Evolutionary conservation across 768 basidiomycete genomes (phyloP).

Genomic region (Boletus eberwhitei): DNA sequence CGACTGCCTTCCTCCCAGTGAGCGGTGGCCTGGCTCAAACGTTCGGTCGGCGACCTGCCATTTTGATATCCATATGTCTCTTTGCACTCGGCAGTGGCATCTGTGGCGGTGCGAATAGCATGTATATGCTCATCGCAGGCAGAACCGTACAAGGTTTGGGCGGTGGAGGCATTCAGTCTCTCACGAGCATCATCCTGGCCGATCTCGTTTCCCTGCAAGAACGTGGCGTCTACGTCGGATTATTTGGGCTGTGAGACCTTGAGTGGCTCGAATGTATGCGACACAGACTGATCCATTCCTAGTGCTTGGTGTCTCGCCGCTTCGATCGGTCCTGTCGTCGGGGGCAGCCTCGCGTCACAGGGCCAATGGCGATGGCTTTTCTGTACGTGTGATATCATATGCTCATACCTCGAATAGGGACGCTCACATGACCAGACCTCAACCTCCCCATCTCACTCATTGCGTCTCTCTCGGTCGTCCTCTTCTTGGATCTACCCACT

Average conservation of each 20-base stretch:
- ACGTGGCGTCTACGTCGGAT: conserved; percentile 38
- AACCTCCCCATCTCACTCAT: conserved; percentile 39
- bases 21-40: conserved; percentile 36
- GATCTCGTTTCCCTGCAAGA: conserved; percentile 47
- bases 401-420: no score
- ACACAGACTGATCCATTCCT: not conserved
- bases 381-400: conserved; percentile 23
- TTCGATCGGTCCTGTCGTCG: conserved; percentile 35
- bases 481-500: conserved; percentile 33
- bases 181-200: conserved; percentile 41
- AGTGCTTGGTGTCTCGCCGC: conserved; percentile 37
- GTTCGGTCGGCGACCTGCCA: conserved; percentile 37
- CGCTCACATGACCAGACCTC: conserved; percentile 28
- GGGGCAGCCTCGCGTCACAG: conserved; percentile 31
- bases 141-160: conserved; percentile 42
- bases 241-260: conserved; percentile 37
- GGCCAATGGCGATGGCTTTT: conserved; percentile 43
- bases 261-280: no score
- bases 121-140: conserved; percentile 43
- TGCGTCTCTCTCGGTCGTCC: conserved; percentile 24
- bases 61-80: conserved; percentile 30
- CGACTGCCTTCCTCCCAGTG: conserved; percentile 38
- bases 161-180: conserved; percentile 37
- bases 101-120: conserved; percentile 39
- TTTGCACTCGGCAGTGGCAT: conserved; percentile 44